Percentiles rank a stretch among this genome's conserved stretches.
Conservation (phyloP, 805 yeast genomes). For the Saccharomyces kudriavzevii region DNA sequence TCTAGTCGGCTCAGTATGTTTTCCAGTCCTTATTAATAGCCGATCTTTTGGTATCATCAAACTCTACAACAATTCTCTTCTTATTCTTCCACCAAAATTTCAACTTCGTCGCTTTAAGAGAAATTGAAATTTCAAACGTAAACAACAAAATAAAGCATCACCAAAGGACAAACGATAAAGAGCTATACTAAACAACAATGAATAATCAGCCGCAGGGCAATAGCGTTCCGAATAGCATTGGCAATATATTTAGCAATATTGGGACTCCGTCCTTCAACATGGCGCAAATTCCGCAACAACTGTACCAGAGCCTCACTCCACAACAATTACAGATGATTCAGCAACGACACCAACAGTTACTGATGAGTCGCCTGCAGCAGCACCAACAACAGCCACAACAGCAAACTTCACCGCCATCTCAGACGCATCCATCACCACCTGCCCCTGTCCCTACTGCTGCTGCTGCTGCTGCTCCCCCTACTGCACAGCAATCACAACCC, state of each 20-base stretch:
- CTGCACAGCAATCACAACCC: constrained; percentile 5
- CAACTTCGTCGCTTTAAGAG: background rate
- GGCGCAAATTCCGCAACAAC: constrained; percentile 29
- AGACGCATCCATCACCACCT: constrained; percentile 6
- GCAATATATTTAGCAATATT: constrained; percentile 20
- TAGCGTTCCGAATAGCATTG: background rate
- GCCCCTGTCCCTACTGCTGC: background rate
- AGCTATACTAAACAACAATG: background rate
- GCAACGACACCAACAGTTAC: constrained; percentile 29
- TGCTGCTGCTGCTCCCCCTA: background rate
- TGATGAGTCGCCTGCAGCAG: constrained; percentile 25
- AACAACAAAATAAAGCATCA: background rate
- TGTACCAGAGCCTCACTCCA: constrained; percentile 26
- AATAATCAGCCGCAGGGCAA: background rate
- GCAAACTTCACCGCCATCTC: constrained; percentile 9
- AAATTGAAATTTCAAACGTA: background rate
- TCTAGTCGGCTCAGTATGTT: background rate
- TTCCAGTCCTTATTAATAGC: background rate
- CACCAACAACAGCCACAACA: constrained; percentile 17
- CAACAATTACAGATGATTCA: constrained; percentile 29
- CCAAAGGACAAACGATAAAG: background rate
- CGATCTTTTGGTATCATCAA: background rate
- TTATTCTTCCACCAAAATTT: background rate
- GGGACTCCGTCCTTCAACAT: constrained; percentile 30
- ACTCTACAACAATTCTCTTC: background rate